Conservation (phyloP, 139 green algal species). For the Diplosphaera chodatii region DNA sequence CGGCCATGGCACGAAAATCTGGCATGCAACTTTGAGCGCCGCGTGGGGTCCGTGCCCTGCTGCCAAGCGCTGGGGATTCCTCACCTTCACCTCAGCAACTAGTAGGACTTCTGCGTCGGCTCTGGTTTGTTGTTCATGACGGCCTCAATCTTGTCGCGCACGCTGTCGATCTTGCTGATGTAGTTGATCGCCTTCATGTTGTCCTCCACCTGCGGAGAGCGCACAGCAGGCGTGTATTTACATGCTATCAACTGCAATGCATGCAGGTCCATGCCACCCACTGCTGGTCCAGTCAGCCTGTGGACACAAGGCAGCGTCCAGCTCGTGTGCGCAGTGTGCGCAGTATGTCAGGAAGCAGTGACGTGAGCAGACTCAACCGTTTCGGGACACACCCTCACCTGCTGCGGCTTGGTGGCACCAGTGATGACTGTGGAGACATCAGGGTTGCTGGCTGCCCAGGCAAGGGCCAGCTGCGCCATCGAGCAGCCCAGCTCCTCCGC, state of each 20-base stretch:
- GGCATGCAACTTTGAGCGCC: neutral
- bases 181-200: slow-evolving; percentile 65
- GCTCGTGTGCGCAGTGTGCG: no score
- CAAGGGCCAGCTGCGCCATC: slow-evolving; percentile 68
- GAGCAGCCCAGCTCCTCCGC: slow-evolving; percentile 59
- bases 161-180: slow-evolving; percentile 58
- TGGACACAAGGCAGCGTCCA: no score
- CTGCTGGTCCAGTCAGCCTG: no score
- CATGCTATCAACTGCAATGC: neutral
- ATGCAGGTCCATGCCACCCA: no score
- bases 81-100: no score
- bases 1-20: neutral
- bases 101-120: no score
- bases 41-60: no score
- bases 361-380: no score
- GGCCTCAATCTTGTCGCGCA: slow-evolving; percentile 54
- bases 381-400: slow-evolving; percentile 33
- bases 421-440: slow-evolving; percentile 76
- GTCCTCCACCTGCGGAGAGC: slow-evolving; percentile 52
- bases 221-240: neutral
- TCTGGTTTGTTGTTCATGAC: slow-evolving; percentile 16
- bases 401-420: slow-evolving; percentile 51
- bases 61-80: no score
- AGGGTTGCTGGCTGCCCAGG: slow-evolving; percentile 70
- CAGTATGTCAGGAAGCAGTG: no score